These are phyloP conservation scores for Camellia granthamiana DNA, from an alignment of 148 eudicot genomes.

Conservation along the genomic window DNA sequence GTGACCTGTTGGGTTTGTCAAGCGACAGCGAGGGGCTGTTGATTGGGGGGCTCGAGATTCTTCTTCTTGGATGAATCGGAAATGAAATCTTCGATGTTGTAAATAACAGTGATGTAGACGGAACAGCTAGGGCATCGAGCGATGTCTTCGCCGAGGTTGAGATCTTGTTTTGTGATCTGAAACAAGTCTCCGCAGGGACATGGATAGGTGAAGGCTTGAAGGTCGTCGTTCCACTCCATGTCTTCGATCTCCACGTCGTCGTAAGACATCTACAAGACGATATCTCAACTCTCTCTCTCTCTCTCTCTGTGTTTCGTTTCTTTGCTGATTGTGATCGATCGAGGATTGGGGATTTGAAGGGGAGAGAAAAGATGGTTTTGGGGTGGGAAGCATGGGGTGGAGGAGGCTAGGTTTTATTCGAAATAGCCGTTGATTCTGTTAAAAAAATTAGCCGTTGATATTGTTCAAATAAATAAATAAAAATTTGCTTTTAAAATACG, in stretches of 20 bases:
- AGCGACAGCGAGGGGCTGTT: constrained; percentile 61
- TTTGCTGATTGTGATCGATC: not conserved
- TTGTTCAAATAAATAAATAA: no score
- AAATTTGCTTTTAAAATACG: no score
- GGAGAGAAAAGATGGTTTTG: no score
- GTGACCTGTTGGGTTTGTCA: constrained; percentile 21
- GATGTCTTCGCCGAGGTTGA: constrained; percentile 82
- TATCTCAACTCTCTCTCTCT: constrained; percentile 1
- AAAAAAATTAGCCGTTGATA: no score
- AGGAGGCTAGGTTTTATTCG: no score
- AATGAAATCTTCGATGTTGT: constrained; percentile 73
- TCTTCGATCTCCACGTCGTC: constrained; percentile 98
- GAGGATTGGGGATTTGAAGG: no score
- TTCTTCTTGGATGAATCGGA: constrained; percentile 19
- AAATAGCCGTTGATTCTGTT: no score
- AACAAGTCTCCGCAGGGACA: constrained; percentile 92
- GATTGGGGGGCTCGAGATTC: constrained; percentile 44
- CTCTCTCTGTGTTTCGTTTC: not conserved
- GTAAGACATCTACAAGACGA: constrained; percentile 47
- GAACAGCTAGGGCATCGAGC: constrained; percentile 96
- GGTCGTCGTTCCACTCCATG: constrained; percentile 96
- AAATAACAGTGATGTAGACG: constrained; percentile 79
- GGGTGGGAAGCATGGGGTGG: no score
- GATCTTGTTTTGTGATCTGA: constrained; percentile 78
- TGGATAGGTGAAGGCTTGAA: constrained; percentile 73